Evolutionary conservation across 768 basidiomycete genomes (phyloP).

Genomic region (Suillus decipiens): DNA sequence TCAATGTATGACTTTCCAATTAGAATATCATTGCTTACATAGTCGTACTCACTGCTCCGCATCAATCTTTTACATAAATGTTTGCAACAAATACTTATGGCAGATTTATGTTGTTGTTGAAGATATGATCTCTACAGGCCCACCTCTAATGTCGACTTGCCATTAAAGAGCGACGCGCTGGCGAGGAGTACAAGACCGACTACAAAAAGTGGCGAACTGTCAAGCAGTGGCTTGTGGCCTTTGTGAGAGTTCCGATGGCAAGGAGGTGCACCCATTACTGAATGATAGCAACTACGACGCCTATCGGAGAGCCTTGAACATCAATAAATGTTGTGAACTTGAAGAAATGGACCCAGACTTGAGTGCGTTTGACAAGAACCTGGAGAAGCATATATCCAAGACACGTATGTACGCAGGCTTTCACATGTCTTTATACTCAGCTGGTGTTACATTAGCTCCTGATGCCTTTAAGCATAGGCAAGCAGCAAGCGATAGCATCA

Average conservation of each 20-base stretch:
- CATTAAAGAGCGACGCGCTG: conserved; percentile 46
- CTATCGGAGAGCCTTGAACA: conserved; percentile 20
- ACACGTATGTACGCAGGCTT: not conserved
- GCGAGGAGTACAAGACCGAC: conserved; percentile 49
- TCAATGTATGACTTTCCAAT: too few species aligned
- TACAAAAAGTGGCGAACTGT: conserved; percentile 54
- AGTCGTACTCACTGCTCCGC: too few species aligned
- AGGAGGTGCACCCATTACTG: conserved; percentile 28
- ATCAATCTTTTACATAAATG: conserved; percentile 3
- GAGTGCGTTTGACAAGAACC: conserved; percentile 6
- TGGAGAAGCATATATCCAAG: conserved; percentile 8
- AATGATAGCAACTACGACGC: conserved; percentile 31
- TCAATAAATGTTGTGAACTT: conserved; percentile 30
- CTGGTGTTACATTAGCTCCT: not conserved
- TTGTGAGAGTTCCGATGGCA: conserved; percentile 37
- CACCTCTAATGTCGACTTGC: conserved; percentile 38
- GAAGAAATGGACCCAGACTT: conserved; percentile 24
- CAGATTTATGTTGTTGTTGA: conserved; percentile 2
- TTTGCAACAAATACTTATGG: not conserved
- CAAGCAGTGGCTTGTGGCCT: conserved; percentile 47
- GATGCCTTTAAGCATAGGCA: too few species aligned
- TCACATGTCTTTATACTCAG: not conserved
- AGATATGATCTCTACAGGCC: conserved; percentile 21
- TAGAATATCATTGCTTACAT: too few species aligned
- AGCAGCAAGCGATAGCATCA: not conserved